Conservation (phyloP, 169 alveolate genomes). For the Plasmodium coatneyi region DNA sequence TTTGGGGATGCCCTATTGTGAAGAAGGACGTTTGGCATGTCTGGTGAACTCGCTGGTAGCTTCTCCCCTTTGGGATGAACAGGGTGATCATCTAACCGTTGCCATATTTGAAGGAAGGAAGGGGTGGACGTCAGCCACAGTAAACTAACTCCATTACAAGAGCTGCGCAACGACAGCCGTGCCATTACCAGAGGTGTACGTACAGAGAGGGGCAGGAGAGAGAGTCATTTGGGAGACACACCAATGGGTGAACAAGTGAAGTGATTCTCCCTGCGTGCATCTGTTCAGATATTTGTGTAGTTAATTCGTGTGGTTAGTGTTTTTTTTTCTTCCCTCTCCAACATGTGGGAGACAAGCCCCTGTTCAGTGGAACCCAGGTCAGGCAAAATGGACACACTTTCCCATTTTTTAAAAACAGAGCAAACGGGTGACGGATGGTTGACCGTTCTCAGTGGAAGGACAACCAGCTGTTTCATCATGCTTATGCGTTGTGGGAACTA, state of each 20-base stretch:
- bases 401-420: not conserved
- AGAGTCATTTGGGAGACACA: not conserved
- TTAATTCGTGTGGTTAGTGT: not conserved
- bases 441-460: not conserved
- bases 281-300: not conserved
- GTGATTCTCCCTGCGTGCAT: not conserved
- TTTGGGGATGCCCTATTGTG: constrained; percentile 6
- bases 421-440: not conserved
- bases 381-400: not conserved
- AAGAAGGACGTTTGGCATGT: too few relatives aligned
- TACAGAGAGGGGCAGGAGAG: not conserved
- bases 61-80: not conserved
- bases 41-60: not conserved
- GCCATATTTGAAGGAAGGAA: not conserved
- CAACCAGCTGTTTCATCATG: not conserved
- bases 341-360: not conserved
- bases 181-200: not conserved
- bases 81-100: not conserved
- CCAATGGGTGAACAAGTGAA: not conserved
- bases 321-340: not conserved
- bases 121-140: not conserved
- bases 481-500: not conserved
- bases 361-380: not conserved
- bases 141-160: too few relatives aligned
- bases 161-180: not conserved